Evolutionary conservation across 208 protist genomes (phyloP), one percentile per base, ranked within the genome.

Genomic region (Trypanosomatidae sp.): DNA sequence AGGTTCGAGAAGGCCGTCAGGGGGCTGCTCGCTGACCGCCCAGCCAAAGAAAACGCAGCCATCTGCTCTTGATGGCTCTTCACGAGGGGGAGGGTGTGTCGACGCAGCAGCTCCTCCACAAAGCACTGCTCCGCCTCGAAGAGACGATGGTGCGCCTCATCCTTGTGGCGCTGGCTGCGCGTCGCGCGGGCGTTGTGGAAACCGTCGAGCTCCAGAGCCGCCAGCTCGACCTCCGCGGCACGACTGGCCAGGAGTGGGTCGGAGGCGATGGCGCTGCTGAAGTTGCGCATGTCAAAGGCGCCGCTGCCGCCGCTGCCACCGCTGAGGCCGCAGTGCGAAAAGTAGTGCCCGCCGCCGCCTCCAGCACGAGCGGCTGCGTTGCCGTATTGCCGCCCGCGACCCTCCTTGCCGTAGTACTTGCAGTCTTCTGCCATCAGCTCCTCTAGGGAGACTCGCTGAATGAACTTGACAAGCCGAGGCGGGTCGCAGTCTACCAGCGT

Each of bases 401-500:
- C 70, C 44, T 68, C 67, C 68, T 67, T 79, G 25, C 50, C 49
- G 62, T 80, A 73, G 66, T 73, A 71, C 70, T 78, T 78, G 53
- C 62, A 71, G 58, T 95, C 87, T 17, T 81, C 80, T 22, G 87
- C 82, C 30, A 97, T 52, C 71, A 97, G 74, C 43, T 95, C 92
- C 60, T 95, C 90, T 15, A 97, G 82, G 33, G 92, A 91, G 36
- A 91, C 75, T 0, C 92, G 90, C 78, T 95, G 90, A 15, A 97
- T 81, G 44, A 89, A 97, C 76, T 94, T 93, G 43, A 97, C 90
- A 4, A 97, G 85, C 41, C 85, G 82, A 13, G 84, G 84, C 13
- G 92, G 92, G 64, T 91, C 86, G 79, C 92, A 97, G 83, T 97
- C 92, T 46, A 97, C 74, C 66, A 97, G 74, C 41, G 92, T 92